Base-by-base conservation (phyloP, 768 basidiomycete species). In the Russula lepida region DNA sequence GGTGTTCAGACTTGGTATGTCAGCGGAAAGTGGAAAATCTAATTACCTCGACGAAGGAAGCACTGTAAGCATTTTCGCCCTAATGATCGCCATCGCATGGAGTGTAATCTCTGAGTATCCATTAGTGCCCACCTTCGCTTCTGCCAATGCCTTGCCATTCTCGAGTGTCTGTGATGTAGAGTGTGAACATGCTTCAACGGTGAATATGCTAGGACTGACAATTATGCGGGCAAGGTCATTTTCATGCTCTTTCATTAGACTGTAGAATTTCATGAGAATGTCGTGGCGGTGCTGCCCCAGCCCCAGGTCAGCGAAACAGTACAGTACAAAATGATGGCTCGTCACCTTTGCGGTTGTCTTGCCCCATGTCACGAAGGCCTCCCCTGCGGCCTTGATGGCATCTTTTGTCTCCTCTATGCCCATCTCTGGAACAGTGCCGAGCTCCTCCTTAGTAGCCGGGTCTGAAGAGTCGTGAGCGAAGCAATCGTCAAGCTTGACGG, bases 391-490 rank as follows among this genome's bases (percentile, higher is more conserved):
- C 21, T 83, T 76, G 63, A 98, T 93, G 28, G 95, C 97, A 64
- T 84, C 77, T 67, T 85, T 84, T 11, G 92, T 89, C 73, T 98
- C 93, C 28, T 79, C 78, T 47, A 90, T 70, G 11, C 87, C 89
- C 87, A 97, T 90, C 70, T 98, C 95, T 4, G 94, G 91, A 28
- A 95, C 79, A 0, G 82, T 85, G 15, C 94, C 95, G 48, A 98
- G 81, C 60, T 83, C 82, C 65, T 94, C 83, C 44, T 81, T 81
- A 4, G 87, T 95, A 6, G 93, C 91, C 32, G 95, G 95, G 76
- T 98, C 95, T 95, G 32, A 21, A 37, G 37, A 39, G 13, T 17
- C 30, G 25, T 47, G 8, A 59, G 52, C 17, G 52, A 21, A 32
- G 17, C 12, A 1, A 35, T 25, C 23, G 15, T 25, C 13, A 13